phyloP scores from a whole-genome alignment of 176 grass and related monocot genomes.

The Musa troglodytarum region DNA sequence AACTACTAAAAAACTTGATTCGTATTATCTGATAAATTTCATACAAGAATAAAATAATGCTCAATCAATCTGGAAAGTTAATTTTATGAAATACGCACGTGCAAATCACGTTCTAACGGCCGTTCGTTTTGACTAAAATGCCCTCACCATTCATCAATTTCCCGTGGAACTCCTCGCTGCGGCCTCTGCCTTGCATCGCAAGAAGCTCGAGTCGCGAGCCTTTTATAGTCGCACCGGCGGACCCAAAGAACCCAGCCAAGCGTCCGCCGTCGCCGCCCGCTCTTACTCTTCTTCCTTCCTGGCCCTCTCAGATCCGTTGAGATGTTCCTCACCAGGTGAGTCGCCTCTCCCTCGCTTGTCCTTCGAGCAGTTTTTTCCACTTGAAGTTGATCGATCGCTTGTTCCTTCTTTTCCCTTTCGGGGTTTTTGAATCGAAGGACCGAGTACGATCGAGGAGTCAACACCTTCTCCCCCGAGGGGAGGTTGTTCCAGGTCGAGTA shows the following conservation, averaged over 20 bases:
- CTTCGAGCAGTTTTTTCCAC: not conserved
- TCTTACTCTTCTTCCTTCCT: not conserved
- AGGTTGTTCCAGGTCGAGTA: constrained; percentile 92
- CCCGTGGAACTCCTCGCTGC: not conserved
- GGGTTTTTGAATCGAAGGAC: constrained; percentile 33
- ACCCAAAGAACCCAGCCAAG: not conserved
- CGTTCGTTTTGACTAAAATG: not conserved
- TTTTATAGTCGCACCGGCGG: not conserved
- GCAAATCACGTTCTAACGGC: not conserved
- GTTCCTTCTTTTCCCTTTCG: not conserved
- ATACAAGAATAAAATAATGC: not conserved
- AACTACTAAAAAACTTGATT: not conserved
- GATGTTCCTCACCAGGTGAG: constrained; percentile 95
- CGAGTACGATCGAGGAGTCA: constrained; percentile 87
- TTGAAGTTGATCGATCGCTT: constrained; percentile 3
- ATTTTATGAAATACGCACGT: not conserved
- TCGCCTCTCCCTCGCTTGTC: not conserved
- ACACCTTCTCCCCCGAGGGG: constrained; percentile 96
- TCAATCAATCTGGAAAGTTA: not conserved
- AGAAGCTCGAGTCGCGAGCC: not conserved
- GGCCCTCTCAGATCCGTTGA: not conserved
- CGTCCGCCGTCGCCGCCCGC: not conserved
- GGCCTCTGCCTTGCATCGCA: not conserved
- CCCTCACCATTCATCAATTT: not conserved
- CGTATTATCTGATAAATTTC: not conserved